Conservation (phyloP, 2,329 filamentous ascomycete species). For the Fusarium xylarioides region DNA sequence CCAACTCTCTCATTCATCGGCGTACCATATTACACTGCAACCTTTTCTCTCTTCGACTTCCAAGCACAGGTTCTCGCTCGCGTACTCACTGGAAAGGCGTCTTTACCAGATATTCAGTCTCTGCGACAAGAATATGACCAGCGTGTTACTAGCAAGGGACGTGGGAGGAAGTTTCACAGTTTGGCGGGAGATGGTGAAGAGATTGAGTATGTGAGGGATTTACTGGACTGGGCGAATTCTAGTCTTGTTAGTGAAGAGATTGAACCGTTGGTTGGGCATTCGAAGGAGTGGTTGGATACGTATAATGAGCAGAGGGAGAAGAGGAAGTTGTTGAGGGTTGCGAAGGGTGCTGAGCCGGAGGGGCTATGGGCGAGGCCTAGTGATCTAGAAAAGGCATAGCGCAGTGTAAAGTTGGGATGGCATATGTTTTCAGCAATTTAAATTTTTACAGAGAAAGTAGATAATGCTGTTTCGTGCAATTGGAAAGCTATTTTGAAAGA, state of each 20-base stretch:
- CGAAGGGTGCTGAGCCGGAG: constrained; percentile 16
- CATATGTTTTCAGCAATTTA: rapidly evolving
- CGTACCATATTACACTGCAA: constrained; percentile 71
- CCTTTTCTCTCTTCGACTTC: constrained; percentile 76
- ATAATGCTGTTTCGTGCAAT: rapidly evolving
- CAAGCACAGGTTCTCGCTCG: constrained; percentile 70
- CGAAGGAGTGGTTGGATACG: constrained; percentile 25
- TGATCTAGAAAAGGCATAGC: constrained; percentile 3
- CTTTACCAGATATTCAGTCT: background rate
- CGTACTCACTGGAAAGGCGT: constrained; percentile 61
- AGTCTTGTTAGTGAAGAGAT: background rate
- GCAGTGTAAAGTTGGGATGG: rapidly evolving
- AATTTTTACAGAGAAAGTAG: rapidly evolving
- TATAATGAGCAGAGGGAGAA: constrained; percentile 24
- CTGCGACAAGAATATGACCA: constrained; percentile 38
- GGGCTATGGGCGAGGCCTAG: constrained; percentile 19
- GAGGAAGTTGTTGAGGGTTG: constrained; percentile 14
- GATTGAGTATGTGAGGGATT: constrained; percentile 35
- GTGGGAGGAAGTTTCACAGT: constrained; percentile 41
- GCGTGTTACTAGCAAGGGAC: constrained; percentile 23
- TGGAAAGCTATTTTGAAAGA: background rate
- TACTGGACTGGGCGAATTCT: constrained; percentile 36
- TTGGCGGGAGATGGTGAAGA: constrained; percentile 34
- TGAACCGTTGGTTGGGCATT: constrained; percentile 19
- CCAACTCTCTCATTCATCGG: constrained; percentile 71